These are phyloP conservation scores for Nigrospora osmanthi DNA, from an alignment of 2,329 filamentous ascomycete species.

Conservation along the genomic window DNA sequence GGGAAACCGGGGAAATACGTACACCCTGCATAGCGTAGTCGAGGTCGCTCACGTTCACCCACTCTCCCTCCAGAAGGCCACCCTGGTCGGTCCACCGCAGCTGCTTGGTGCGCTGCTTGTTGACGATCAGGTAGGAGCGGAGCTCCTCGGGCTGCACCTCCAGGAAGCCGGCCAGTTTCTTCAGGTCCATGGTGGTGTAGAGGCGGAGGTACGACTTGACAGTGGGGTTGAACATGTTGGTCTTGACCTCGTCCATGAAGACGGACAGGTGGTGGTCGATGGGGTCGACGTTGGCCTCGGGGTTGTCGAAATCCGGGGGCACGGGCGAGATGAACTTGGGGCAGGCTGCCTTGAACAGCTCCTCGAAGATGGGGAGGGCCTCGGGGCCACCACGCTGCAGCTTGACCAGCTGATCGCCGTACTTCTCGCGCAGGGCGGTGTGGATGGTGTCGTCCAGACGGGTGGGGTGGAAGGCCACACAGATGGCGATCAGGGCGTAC, in stretches of 20 bases:
- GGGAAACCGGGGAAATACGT: conserved; percentile 32
- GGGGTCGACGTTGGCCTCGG: conserved; percentile 90
- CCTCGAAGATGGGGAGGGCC: conserved; percentile 92
- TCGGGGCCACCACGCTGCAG: conserved; percentile 95
- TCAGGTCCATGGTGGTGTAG: conserved; percentile 98
- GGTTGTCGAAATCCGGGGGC: conserved; percentile 95
- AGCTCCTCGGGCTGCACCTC: conserved; percentile 96
- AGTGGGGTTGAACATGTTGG: conserved; percentile 95
- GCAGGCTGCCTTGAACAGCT: conserved; percentile 95
- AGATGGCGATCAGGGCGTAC: conserved; percentile 98
- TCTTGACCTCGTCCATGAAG: conserved; percentile 99
- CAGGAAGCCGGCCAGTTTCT: conserved; percentile 95
- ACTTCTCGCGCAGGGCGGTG: conserved; percentile 96
- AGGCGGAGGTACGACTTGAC: conserved; percentile 98
- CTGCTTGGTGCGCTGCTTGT: conserved; percentile 98
- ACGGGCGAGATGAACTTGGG: conserved; percentile 99
- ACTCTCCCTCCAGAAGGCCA: conserved; percentile 82
- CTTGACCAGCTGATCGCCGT: conserved; percentile 94
- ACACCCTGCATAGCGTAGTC: conserved; percentile 95
- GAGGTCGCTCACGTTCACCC: conserved; percentile 87
- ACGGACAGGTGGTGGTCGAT: conserved; percentile 94
- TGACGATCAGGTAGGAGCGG: conserved; percentile 87
- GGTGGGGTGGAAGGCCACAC: conserved; percentile 94
- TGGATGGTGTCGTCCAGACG: conserved; percentile 98
- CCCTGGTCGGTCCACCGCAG: conserved; percentile 88